Base-by-base conservation (phyloP, 2,329 filamentous ascomycete genomes). In the Xylaria arbuscula region DNA sequence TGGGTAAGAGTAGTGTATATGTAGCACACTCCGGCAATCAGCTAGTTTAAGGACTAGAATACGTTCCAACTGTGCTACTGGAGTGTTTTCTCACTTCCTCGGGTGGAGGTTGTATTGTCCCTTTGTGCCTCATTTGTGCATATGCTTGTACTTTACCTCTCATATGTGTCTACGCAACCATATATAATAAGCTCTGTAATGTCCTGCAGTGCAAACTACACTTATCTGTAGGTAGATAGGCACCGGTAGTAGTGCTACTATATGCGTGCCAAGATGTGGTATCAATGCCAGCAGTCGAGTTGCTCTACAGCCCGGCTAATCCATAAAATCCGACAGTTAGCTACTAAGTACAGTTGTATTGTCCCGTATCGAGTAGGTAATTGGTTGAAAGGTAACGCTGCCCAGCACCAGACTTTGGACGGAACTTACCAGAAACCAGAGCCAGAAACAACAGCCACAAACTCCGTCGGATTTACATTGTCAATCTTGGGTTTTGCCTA, bases 231-330 rank as follows among this genome's bases (percentile, higher is more conserved):
- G 15, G 8, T n/a, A n/a, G n/a, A n/a, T n/a, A n/a, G n/a, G n/a
- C n/a, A 36, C 19, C 22, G 19, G 9, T 15, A 32, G 45, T 50
- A 9, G 15, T 47, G 40, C 15, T 38, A 60, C n/a, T n/a, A n/a
- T n/a, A n/a, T 61, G 56, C 57, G 38, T 34, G 66, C 62, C 62
- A 51, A 65, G 66, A 61, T 65, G 57, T 68, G 66, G 65, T 62
- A 53, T 45, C 24, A 38, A 50, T 50, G 22, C 48, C 24, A 56
- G 38, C 47, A 40, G 51, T 13, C 11, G 24, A 32, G 45, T 22
- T 40, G 13, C 55, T 36, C 24, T 63, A 36, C 24, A 48, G 53
- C 47, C 48, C 47, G 15, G 58, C 47, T 45, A 47, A 19, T 17
- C 42, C 11, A 58, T 48, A 28, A 54, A 65, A 32, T 32, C 38